Evolutionary conservation across 192 early-diverging fungal genomes (phyloP).

Genomic region (Diversispora eburnea): DNA sequence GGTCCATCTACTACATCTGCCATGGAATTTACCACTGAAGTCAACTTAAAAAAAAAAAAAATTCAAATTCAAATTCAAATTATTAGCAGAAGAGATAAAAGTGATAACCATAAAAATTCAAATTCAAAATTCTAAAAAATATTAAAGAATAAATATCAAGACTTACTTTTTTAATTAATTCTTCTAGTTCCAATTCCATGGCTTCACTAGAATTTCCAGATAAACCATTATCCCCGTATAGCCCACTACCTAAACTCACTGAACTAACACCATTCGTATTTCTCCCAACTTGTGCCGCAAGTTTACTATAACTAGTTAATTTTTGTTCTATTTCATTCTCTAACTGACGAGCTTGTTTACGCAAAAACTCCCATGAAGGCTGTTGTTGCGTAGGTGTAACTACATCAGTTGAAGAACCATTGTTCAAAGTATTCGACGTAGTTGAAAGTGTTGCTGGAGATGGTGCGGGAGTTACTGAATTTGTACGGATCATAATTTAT

Average conservation of each 20-base stretch:
- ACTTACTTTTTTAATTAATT: slow-evolving; percentile 60
- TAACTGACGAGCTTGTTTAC: slow-evolving; percentile 65
- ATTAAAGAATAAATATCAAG: not conserved
- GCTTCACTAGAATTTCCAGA: slow-evolving; percentile 32
- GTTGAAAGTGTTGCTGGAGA: slow-evolving; percentile 2
- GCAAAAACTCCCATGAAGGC: slow-evolving; percentile 62
- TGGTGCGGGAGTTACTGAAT: not conserved
- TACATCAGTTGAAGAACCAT: not conserved
- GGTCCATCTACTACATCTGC: slow-evolving; percentile 55
- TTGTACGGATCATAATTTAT: not conserved
- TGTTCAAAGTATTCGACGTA: not conserved
- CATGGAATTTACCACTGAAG: slow-evolving; percentile 59
- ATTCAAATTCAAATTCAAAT: slow-evolving; percentile 12
- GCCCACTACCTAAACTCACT: slow-evolving; percentile 5
- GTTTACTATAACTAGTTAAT: slow-evolving; percentile 53
- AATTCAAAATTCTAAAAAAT: not conserved
- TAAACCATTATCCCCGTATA: not conserved
- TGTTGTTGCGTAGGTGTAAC: not conserved
- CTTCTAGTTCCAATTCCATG: slow-evolving; percentile 55
- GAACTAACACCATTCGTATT: slow-evolving; percentile 29
- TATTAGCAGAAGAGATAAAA: not conserved
- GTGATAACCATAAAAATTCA: not conserved
- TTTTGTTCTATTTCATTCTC: slow-evolving; percentile 72
- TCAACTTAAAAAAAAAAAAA: slow-evolving; percentile 57
- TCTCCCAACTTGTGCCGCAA: slow-evolving; percentile 32